Evolutionary conservation across 1,284 basidiomycete genomes (phyloP).

Genomic region (Hortiboletus rubellus): DNA sequence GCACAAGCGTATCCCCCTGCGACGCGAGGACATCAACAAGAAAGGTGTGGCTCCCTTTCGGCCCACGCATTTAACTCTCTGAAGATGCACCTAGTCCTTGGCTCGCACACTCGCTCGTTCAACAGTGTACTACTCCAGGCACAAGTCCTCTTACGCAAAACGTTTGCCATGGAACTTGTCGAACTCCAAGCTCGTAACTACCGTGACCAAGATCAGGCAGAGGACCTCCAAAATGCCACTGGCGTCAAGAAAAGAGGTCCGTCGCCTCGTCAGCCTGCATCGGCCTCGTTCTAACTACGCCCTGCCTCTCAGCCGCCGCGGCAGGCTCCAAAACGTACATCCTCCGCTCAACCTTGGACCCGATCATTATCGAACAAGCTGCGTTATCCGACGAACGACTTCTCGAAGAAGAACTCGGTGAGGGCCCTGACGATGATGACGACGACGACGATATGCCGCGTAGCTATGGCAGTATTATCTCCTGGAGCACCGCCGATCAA

Average conservation of each 20-base stretch:
- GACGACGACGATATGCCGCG: constrained; percentile 44
- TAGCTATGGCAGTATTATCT: constrained; percentile 61
- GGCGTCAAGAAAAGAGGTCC: constrained; percentile 56
- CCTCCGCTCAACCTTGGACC: constrained; percentile 60
- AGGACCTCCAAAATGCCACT: constrained; percentile 49
- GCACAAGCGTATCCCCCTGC: constrained; percentile 57
- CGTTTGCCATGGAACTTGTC: constrained; percentile 75
- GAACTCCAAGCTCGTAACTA: constrained; percentile 67
- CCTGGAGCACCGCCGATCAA: constrained; percentile 66
- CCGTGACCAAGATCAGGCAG: constrained; percentile 47
- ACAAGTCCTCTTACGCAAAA: constrained; percentile 55
- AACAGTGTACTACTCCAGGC: constrained; percentile 56
- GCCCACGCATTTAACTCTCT: neutral
- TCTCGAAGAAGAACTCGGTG: constrained; percentile 53
- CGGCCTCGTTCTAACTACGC: neutral
- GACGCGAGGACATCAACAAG: constrained; percentile 76
- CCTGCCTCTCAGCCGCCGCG: constrained; percentile 43
- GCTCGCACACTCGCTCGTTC: constrained; percentile 56
- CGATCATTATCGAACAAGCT: constrained; percentile 57
- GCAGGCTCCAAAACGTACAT: constrained; percentile 71
- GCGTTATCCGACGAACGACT: constrained; percentile 54
- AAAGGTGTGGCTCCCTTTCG: constrained; percentile 50
- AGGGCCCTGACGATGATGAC: constrained; percentile 39
- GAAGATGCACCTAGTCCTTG: constrained; percentile 49
- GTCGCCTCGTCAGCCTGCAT: neutral